Conservation (phyloP, 768 basidiomycete genomes). For the Tricholoma sp. region DNA sequence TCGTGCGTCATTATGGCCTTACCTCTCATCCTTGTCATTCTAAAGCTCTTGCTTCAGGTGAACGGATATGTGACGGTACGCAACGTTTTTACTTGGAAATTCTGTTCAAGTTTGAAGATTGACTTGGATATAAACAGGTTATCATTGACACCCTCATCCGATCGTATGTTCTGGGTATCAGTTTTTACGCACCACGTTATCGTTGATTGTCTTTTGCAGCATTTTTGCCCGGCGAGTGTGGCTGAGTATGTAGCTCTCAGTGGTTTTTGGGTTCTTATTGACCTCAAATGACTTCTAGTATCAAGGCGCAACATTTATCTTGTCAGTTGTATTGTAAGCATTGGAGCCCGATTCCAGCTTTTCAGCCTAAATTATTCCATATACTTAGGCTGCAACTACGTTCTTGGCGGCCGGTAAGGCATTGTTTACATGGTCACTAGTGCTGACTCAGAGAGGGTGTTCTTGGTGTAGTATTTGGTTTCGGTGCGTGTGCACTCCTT, state of each 20-base stretch:
- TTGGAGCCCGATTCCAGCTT: neutral
- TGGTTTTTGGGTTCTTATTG: neutral
- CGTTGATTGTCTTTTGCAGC: constrained; percentile 7
- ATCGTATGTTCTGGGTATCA: constrained; percentile 16
- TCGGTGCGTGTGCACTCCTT: too few species aligned
- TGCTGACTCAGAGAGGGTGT: too few species aligned
- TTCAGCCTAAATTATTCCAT: too few species aligned
- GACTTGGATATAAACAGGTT: constrained; percentile 8
- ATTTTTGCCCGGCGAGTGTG: constrained; percentile 22
- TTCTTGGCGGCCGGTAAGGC: neutral
- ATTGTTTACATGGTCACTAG: neutral
- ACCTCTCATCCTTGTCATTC: too few species aligned
- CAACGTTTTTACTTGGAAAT: constrained; percentile 1
- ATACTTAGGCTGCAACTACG: neutral
- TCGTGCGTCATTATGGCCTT: too few species aligned
- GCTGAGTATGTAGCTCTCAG: constrained; percentile 17
- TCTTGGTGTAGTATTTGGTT: too few species aligned
- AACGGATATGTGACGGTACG: constrained; percentile 23
- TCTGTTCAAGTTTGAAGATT: neutral
- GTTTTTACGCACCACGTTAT: neutral
- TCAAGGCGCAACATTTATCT: constrained; percentile 13
- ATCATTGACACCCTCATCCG: constrained; percentile 25
- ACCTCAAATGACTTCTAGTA: constrained; percentile 7
- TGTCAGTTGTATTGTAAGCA: constrained; percentile 13
- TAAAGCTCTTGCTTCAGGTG: constrained; percentile 4